phyloP scores from a whole-genome alignment of 2,329 filamentous ascomycete species.

The Lecanicillium sp. region DNA sequence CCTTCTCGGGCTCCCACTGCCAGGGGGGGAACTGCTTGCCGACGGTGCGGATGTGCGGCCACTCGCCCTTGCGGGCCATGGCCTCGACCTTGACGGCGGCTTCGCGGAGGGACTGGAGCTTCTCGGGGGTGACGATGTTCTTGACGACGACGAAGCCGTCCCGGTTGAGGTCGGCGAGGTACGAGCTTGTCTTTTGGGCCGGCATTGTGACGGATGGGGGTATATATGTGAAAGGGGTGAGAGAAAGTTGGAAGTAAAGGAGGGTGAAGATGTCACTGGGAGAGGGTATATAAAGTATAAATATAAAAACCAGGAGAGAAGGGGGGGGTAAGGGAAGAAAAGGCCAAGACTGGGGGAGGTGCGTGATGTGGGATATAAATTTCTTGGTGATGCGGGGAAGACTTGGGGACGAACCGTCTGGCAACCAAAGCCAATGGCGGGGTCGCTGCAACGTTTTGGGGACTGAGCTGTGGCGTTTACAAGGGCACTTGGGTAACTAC shows the following conservation, averaged over 20 bases:
- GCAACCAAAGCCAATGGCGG: not conserved
- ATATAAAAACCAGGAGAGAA: not conserved
- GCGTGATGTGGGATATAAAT: constrained; percentile 7
- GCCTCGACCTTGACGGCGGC: constrained; percentile 53
- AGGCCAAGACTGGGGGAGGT: constrained; percentile 8
- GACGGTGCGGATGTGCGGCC: constrained; percentile 77
- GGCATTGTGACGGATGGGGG: constrained; percentile 14
- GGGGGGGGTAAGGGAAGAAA: not conserved
- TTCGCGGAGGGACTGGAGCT: constrained; percentile 53
- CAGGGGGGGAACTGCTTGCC: constrained; percentile 91
- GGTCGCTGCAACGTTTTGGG: constrained; percentile 11
- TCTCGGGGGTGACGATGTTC: constrained; percentile 50
- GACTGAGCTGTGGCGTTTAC: not conserved
- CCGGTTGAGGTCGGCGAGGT: constrained; percentile 48
- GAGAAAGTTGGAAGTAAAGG: not conserved
- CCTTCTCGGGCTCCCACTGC: constrained; percentile 52
- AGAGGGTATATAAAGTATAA: not conserved
- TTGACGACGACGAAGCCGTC: constrained; percentile 75
- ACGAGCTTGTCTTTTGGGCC: constrained; percentile 15
- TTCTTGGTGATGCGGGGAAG: constrained; percentile 5
- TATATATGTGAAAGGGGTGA: not conserved
- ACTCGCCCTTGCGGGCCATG: constrained; percentile 62
- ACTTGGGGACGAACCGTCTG: not conserved
- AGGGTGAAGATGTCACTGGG: not conserved
- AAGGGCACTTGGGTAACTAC: too few species aligned